Evolutionary conservation across 2,329 filamentous ascomycete genomes (phyloP), one percentile per base, ranked within the genome.

Genomic region (Ophiosphaerella korrae): DNA sequence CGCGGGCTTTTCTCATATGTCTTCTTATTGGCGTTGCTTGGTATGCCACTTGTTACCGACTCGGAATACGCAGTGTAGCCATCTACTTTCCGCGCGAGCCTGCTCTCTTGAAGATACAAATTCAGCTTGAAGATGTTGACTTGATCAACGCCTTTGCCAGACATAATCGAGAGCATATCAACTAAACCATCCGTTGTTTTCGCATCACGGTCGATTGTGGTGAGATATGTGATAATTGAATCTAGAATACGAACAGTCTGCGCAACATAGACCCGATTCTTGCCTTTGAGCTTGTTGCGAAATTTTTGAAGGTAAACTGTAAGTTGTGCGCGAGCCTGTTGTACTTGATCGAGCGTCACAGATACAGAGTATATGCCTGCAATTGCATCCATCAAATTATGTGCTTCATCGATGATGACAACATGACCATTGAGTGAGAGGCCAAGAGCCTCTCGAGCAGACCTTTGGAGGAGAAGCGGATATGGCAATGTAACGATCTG

Each of bases 361-460:
- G 89, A 85, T 0, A 90, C 85, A 0, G 92, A 92, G 70, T 97
- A 87, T 31, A 96, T 94, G 39, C 87, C 88, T 13, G 90, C 84
- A 39, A 99, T 90, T 0, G 93, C 92, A 71, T 97, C 92, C 88
- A 97, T 96, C 45, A 99, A 84, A 67, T 99, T 99, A 71, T 99
- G 94, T 0, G 94, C 94, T 77, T 99, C 94, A 62, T 99, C 94
- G 41, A 99, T 90, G 23, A 99, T 89, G n/a, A 99, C 86, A 0
- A 99, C 81, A 66, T 96, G 94, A 5, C 87, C 86, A 63, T 95
- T 92, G 7, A 99, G 75, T 21, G 88, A 93, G 37, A 99, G 86
- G 0, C 89, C 88, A 0, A 99, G 80, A 0, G 94, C 92, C 53
- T 97, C 92, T 42, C 94, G 82, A 0, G 94, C 92, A 3, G 86